Base-by-base conservation (phyloP, 1,284 basidiomycete genomes). In the Ustilago shanxiensis region DNA sequence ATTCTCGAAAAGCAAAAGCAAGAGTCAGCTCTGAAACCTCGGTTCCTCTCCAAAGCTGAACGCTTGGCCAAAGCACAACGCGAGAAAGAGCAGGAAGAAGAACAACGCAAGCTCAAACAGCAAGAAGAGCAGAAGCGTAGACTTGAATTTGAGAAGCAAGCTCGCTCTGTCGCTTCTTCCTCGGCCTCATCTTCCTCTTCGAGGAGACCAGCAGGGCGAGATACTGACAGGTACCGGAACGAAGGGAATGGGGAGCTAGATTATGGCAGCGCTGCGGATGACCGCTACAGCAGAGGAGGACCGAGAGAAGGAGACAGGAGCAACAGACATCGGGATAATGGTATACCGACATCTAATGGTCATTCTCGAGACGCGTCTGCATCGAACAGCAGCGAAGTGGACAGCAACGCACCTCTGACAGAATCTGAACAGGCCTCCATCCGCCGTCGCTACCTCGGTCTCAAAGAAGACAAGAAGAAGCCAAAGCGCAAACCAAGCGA, bases 401-500 rank as follows among this genome's bases (percentile, higher is more conserved):
- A 56, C 14, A 37, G 44, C 41, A 41, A 53, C 28, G 60, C 68
- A 26, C 41, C 71, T 2, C 28, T 82, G 45, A 80, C 79, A 20
- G 76, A 79, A 63, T 59, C 72, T 33, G 79, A 82, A 57, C 75
- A 80, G 45, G 70, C 70, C 7, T 59, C 74, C 5, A 81, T 85
- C 51, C 72, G 77, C 31, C 64, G 79, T 41, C 67, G 80, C 18
- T 84, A 84, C 62, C 75, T 85, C 24, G 83, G 83, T 11, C 64
- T 77, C 52, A 74, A 81, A 31, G 95, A 79, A 35, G 72, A 68
- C 51, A 72, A 95, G 89, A 95, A 95, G 88, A 92, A 93, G 49
- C 93, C 93, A 87, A 91, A 94, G 63, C 96, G 95, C 87, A 93
- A 93, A 90, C 93, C 92, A 80, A 94, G 95, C 85, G 68, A 72